Percentiles rank a stretch among this genome's conserved stretches.
These are phyloP conservation scores for Suillus placidus DNA, from an alignment of 768 basidiomycete species.

Conservation along the genomic window DNA sequence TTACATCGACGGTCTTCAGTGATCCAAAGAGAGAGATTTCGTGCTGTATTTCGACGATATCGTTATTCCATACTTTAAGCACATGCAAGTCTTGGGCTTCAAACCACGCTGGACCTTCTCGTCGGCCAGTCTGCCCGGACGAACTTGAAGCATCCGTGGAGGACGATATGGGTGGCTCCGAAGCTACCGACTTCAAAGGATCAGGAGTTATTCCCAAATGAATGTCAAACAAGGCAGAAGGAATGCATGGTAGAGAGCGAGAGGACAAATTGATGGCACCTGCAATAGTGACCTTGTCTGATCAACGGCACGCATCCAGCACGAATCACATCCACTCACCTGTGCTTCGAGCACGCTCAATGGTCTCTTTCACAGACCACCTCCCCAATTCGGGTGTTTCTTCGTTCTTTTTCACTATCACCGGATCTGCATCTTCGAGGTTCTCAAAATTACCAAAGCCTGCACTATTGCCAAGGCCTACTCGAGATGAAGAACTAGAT, in stretches of 20 bases:
- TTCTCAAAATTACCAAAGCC: slow-evolving; percentile 41
- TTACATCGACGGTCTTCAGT: slow-evolving; percentile 76
- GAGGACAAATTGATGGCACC: slow-evolving; percentile 77
- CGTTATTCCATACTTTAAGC: slow-evolving; percentile 80
- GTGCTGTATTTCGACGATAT: slow-evolving; percentile 75
- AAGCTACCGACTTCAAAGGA: slow-evolving; percentile 61
- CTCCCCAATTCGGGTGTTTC: slow-evolving; percentile 57
- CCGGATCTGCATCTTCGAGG: slow-evolving; percentile 47
- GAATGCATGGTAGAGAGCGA: slow-evolving; percentile 71
- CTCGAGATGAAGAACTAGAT: slow-evolving; percentile 27
- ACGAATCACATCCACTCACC: slow-evolving; percentile 52
- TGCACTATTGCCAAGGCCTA: slow-evolving; percentile 12
- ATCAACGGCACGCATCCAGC: slow-evolving; percentile 46
- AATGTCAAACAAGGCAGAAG: slow-evolving; percentile 77
- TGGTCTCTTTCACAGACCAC: slow-evolving; percentile 69
- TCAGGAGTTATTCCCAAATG: slow-evolving; percentile 78
- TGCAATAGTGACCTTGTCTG: slow-evolving; percentile 47
- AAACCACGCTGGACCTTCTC: slow-evolving; percentile 67
- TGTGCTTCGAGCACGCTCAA: slow-evolving; percentile 76
- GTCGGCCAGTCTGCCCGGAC: slow-evolving; percentile 44
- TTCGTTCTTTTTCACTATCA: slow-evolving; percentile 40
- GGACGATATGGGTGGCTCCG: slow-evolving; percentile 56
- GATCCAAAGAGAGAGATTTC: slow-evolving; percentile 87
- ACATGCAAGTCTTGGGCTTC: slow-evolving; percentile 79
- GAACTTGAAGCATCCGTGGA: slow-evolving; percentile 35